Conservation (phyloP, 2,329 filamentous ascomycete genomes). For the Fusarium sp. region DNA sequence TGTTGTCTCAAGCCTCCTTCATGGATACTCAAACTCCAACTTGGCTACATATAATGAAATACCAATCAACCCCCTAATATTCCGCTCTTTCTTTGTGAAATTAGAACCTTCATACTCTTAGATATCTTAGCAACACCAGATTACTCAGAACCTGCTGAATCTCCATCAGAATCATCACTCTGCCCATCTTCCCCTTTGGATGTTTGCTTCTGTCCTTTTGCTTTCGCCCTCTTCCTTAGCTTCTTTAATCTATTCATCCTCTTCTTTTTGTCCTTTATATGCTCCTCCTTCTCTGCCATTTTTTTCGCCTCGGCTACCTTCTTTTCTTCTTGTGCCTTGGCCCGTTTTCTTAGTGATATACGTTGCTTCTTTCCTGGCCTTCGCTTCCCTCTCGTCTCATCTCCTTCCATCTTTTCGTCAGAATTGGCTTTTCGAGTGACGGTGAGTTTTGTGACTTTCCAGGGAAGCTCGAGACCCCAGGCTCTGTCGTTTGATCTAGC, state of each 20-base stretch:
- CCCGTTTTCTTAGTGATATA: slow-evolving; percentile 62
- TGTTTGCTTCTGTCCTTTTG: slow-evolving; percentile 63
- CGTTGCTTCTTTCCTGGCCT: slow-evolving; percentile 70
- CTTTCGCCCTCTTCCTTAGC: slow-evolving; percentile 68
- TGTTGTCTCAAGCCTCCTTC: background rate
- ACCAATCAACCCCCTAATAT: background rate
- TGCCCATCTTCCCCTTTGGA: slow-evolving; percentile 35
- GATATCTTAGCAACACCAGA: background rate
- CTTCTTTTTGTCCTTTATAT: slow-evolving; percentile 71
- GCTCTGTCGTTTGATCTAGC: slow-evolving; percentile 57
- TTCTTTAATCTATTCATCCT: slow-evolving; percentile 71
- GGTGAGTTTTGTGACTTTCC: slow-evolving; percentile 64
- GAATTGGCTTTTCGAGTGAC: slow-evolving; percentile 49
- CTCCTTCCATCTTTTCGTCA: slow-evolving; percentile 17
- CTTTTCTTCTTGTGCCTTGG: slow-evolving; percentile 57
- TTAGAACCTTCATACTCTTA: background rate
- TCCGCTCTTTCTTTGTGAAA: background rate
- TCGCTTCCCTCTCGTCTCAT: slow-evolving; percentile 53
- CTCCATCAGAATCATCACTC: slow-evolving; percentile 31
- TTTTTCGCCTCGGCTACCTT: slow-evolving; percentile 56
- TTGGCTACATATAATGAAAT: background rate
- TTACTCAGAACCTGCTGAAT: slow-evolving; percentile 36
- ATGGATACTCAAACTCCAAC: background rate
- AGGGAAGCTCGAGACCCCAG: slow-evolving; percentile 72
- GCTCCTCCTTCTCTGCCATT: slow-evolving; percentile 65